Base-by-base conservation (phyloP, 805 yeast species). In the Zygoascus flipseniorum region DNA sequence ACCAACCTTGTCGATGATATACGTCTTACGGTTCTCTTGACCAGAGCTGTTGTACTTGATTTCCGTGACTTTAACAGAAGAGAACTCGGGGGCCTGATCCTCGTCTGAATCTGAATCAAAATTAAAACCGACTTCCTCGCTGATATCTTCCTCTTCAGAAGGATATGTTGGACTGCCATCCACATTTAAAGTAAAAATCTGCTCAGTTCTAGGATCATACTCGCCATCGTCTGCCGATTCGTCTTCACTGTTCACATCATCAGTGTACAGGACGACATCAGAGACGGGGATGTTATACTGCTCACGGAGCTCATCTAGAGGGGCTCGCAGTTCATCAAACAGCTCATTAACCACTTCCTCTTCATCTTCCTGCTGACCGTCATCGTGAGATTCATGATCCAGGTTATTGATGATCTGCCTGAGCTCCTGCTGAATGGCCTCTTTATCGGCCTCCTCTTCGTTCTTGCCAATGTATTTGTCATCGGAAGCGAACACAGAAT, bases 171-270 rank as follows among this genome's bases (percentile, higher is more conserved):
- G 16, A 10, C 39, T 35, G 8, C 16, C 13, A 35, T 3, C 39
- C 8, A 35, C 8, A 13, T 35, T 11, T 5, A 35, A n/a, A 6
- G 28, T 23, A 6, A 23, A 23, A 23, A 23, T 6, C 28, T 23
- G 28, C 8, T 35, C 39, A n/a, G 13, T 10, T 5, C 4, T 8
- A 11, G 39, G 39, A 8, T 13, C 16, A n/a, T 35, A 35, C 4
- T 35, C 39, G 4, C 39, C 39, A n/a, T 35, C 39, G 5, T 35
- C 39, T 35, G 13, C 39, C 8, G 16, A 11, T 35, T 11, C 39
- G 13, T 35, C 39, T 11, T 65, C 67, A 2, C 67, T 64, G 16
- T 69, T 70, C 43, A 65, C 60, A 43, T 69, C 69, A 16, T 63
- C 64, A 50, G 56, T 50, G 26, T 50, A 59, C 47, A 60, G 61